A percentile compares a stretch with the other conserved stretches of the same genome.
These are phyloP conservation scores for Falciphora oryzae DNA, from an alignment of 2,329 filamentous ascomycete genomes.

Conservation along the genomic window DNA sequence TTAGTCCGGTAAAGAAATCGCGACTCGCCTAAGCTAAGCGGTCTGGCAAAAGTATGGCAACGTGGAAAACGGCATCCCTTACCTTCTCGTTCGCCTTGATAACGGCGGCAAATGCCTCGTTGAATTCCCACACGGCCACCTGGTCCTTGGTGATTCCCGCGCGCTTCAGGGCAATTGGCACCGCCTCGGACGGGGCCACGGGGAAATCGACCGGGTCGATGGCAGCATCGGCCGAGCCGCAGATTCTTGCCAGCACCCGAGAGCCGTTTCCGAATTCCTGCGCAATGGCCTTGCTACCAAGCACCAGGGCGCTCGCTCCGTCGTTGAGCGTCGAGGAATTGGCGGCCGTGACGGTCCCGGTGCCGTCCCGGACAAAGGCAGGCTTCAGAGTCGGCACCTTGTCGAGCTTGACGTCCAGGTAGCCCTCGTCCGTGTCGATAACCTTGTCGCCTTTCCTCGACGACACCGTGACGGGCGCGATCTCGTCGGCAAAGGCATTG, in stretches of 20 bases:
- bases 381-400: constrained; percentile 85
- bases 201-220: constrained; percentile 92
- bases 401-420: constrained; percentile 77
- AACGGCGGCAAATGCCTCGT: constrained; percentile 94
- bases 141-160: constrained; percentile 89
- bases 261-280: constrained; percentile 72
- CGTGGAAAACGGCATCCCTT: constrained; percentile 12
- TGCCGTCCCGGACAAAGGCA: constrained; percentile 80
- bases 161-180: constrained; percentile 80
- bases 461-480: constrained; percentile 81
- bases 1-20: not conserved
- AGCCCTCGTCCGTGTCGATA: constrained; percentile 82
- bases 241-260: constrained; percentile 80
- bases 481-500: constrained; percentile 80
- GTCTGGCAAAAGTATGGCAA: constrained; percentile 11
- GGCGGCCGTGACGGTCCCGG: constrained; percentile 86
- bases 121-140: constrained; percentile 95
- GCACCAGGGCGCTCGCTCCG: constrained; percentile 81
- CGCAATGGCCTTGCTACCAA: constrained; percentile 76
- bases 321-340: constrained; percentile 95
- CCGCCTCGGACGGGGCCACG: constrained; percentile 83
- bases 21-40: too few species aligned
- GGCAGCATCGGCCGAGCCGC: constrained; percentile 82
- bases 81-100: constrained; percentile 92
- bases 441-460: constrained; percentile 76